A percentile compares a stretch with the other conserved stretches of the same genome.
phyloP scores from a whole-genome alignment of 768 basidiomycete genomes.

The Trametes coccinea region DNA sequence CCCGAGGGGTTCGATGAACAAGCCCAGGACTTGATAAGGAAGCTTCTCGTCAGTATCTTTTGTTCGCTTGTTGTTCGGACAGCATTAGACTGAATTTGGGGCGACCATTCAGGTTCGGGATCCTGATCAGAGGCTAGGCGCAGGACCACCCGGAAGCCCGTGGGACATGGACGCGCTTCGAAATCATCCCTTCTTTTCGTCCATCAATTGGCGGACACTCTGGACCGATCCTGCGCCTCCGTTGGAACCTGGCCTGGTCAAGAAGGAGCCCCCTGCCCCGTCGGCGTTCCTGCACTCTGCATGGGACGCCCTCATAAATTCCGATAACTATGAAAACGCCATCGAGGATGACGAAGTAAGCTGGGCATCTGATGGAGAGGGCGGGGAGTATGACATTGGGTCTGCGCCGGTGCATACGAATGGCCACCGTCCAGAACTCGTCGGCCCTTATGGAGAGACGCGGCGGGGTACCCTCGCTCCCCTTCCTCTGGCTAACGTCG shows the following conservation, averaged over 20 bases:
- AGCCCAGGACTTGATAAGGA: slow-evolving; percentile 77
- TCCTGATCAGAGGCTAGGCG: slow-evolving; percentile 61
- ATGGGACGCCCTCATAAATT: slow-evolving; percentile 56
- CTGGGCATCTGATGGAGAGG: slow-evolving; percentile 53
- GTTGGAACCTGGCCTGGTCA: slow-evolving; percentile 58
- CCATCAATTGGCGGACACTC: slow-evolving; percentile 59
- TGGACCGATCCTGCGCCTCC: slow-evolving; percentile 66
- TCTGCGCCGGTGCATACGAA: background rate
- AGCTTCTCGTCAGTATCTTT: slow-evolving; percentile 61
- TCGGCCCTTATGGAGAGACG: slow-evolving; percentile 48
- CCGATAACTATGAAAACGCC: slow-evolving; percentile 46
- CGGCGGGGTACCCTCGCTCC: slow-evolving; percentile 34
- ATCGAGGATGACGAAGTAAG: slow-evolving; percentile 36
- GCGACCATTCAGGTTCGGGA: slow-evolving; percentile 48
- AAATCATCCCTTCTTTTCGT: slow-evolving; percentile 60
- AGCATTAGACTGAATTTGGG: slow-evolving; percentile 34
- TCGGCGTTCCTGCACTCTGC: slow-evolving; percentile 24
- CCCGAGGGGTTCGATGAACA: slow-evolving; percentile 83
- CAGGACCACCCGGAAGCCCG: slow-evolving; percentile 41
- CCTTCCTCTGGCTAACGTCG: slow-evolving; percentile 9
- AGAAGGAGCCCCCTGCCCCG: slow-evolving; percentile 38
- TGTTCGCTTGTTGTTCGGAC: slow-evolving; percentile 29
- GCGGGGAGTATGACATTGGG: slow-evolving; percentile 16
- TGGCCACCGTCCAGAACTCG: slow-evolving; percentile 31
- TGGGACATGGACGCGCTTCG: slow-evolving; percentile 51